Evolutionary conservation across 331 rosid species (phyloP).

Genomic region (Quercus tomentella): DNA sequence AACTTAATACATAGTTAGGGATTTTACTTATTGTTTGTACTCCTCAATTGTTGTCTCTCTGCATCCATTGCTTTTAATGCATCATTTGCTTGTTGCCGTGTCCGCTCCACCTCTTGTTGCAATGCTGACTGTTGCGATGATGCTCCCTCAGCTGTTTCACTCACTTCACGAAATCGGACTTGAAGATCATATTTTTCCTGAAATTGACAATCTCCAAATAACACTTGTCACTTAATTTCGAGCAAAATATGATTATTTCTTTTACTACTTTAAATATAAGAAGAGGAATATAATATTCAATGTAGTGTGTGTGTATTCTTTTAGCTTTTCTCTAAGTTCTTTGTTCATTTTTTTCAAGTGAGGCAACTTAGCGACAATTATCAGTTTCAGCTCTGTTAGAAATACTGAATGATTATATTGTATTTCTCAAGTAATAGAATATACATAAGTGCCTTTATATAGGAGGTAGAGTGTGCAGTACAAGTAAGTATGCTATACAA

Average conservation of each 20-base stretch:
- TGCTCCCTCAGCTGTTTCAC: slow-evolving; percentile 76
- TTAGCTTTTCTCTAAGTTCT: not conserved
- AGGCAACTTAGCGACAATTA: not conserved
- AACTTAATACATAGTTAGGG: too few relatives aligned
- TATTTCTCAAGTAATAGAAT: too few relatives aligned
- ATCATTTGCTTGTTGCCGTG: slow-evolving; percentile 95
- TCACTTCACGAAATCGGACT: slow-evolving; percentile 54
- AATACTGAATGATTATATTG: too few relatives aligned
- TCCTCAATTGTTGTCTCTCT: slow-evolving; percentile 90
- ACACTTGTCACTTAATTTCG: slow-evolving; percentile 25
- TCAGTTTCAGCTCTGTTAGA: not conserved
- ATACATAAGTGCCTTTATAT: too few relatives aligned
- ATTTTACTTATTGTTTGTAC: slow-evolving; percentile 97
- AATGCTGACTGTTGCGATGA: slow-evolving; percentile 61
- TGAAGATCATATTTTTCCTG: slow-evolving; percentile 97
- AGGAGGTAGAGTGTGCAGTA: too few relatives aligned
- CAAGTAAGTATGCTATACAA: too few relatives aligned
- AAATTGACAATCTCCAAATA: slow-evolving; percentile 25
- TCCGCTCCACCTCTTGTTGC: slow-evolving; percentile 93
- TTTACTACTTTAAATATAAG: not conserved
- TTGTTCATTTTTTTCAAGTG: not conserved
- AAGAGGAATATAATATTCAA: not conserved
- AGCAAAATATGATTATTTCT: not conserved
- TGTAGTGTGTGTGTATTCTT: too few relatives aligned
- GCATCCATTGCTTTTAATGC: slow-evolving; percentile 91